Evolutionary conservation across 2,329 filamentous ascomycete species (phyloP), one percentile per base, ranked within the genome.

Genomic region (Alternaria sp.): DNA sequence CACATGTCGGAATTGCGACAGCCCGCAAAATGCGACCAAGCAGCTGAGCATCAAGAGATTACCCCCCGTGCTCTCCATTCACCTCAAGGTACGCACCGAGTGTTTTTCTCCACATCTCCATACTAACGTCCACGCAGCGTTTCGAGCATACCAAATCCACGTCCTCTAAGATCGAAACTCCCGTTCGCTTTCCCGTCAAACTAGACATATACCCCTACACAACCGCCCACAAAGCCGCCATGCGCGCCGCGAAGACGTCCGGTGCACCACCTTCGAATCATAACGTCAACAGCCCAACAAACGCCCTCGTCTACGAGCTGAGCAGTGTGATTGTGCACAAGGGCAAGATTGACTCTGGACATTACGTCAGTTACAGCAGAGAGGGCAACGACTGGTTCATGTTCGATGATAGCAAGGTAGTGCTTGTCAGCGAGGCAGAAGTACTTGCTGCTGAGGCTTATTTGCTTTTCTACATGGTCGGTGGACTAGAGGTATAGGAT

Each of bases 321-420:
- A 86, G 94, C 18, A 93, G 92, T 64, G 94, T 97, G 3, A 91
- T 98, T 22, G 94, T 97, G 40, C 94, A 98, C 74, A 92, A 96
- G 62, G 94, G 94, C 53, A 93, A 94, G 78, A 91, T 97, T 59
- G 93, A 97, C 71, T 93, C 92, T 1, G 94, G 94, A 16, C 93
- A 97, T 75, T 97, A 97, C 74, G 89, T 94, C 58, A 92, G 90
- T n/a, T 97, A 96, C 77, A 93, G 92, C 61, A 85, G 92, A 48
- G 90, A 94, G 60, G 91, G 90, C 5, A 90, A 92, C 57, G 75
- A 97, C 86, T 98, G 94, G 94, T 97, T 97, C 78, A 89, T 92
- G 57, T 97, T 97, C 80, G 96, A 98, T 74, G 94, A 98, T 75
- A 94, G 95, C 77, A 93, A 93, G 76, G 94, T 98, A 25, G 92